Evolutionary conservation across 352 stramenopile species (phyloP), one percentile per base, ranked within the genome.

Genomic region (Phytopythium delawarense): DNA sequence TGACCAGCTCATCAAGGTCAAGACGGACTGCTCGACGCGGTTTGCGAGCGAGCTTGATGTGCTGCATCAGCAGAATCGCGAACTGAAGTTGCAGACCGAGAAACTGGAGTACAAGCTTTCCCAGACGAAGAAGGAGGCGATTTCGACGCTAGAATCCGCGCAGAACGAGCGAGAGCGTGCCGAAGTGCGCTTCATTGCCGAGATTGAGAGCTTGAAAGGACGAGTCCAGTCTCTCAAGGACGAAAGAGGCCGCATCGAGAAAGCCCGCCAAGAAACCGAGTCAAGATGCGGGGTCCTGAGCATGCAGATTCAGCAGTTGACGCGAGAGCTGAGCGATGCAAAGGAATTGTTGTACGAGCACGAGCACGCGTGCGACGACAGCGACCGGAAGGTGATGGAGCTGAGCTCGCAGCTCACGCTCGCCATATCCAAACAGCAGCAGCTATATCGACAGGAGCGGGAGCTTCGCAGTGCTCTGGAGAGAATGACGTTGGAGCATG

Each of bases 1-100:
- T 34, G 75, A 91, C n/a, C 69, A 92, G 59, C 72, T 92, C 11
- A 83, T 80, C 52, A 90, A 90, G 61, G 81, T 89, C n/a, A 87
- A 89, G 34, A 69, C 76, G 7, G 79, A 88, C 49, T 87, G 74
- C 60, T 79, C 72, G 0, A 81, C 63, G 44, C 60, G 75, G 11
- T 86, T 85, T 25, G 75, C 72, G 8, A 75, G 58, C 35, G 79
- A 89, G 35, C 72, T 89, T 3, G 79, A 84, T 32, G 52, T 76
- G 6, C 49, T 89, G 7, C 76, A 84, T 50, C 64, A 77, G 37
- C 76, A 91, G 54, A 91, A 91, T 55, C 77, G 78, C 12, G 78
- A 87, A 25, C 58, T 91, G 21, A 87, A 87, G 61, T 61, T 71
- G 6, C 76, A 81, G 23, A 49, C 59, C 37, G 76, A 75, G 21